Evolutionary conservation across 2,329 filamentous ascomycete genomes (phyloP).

Genomic region (Neopestalotiopsis clavispora): DNA sequence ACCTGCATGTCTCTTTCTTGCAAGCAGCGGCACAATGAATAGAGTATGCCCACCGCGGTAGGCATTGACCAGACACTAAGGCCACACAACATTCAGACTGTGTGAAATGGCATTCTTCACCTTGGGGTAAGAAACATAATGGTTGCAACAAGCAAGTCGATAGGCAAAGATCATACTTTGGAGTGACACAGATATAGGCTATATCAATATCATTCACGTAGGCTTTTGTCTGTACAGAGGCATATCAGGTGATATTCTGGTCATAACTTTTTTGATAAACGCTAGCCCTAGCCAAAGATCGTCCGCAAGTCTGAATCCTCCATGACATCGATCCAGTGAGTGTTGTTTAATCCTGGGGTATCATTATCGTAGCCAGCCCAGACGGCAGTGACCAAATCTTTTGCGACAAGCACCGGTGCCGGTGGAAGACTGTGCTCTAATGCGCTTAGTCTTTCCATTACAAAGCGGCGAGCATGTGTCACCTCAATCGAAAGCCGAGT

Average conservation of each 20-base stretch:
- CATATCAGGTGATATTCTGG: neutral
- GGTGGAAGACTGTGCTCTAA: conserved; percentile 45
- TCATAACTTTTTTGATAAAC: neutral
- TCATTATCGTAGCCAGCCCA: conserved; percentile 47
- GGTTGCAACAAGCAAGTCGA: no score
- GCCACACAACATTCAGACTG: no score
- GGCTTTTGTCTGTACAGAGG: neutral
- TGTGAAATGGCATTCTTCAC: no score
- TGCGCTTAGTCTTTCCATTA: conserved; percentile 43
- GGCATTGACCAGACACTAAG: no score
- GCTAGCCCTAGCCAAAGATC: conserved; percentile 19
- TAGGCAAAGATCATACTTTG: no score
- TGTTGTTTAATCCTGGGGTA: conserved; percentile 34
- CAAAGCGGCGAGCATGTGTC: conserved; percentile 42
- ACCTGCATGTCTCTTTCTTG: no score
- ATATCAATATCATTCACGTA: neutral
- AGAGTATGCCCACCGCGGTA: no score
- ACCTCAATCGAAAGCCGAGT: conserved; percentile 38
- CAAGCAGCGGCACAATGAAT: no score
- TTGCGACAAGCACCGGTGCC: conserved; percentile 47
- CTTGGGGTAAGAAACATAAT: no score
- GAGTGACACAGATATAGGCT: no score
- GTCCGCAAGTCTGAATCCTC: conserved; percentile 23
- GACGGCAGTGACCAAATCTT: conserved; percentile 44
- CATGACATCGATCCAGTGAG: conserved; percentile 49